phyloP scores from a whole-genome alignment of 208 protist genomes.

The Leishmania guyanensis region DNA sequence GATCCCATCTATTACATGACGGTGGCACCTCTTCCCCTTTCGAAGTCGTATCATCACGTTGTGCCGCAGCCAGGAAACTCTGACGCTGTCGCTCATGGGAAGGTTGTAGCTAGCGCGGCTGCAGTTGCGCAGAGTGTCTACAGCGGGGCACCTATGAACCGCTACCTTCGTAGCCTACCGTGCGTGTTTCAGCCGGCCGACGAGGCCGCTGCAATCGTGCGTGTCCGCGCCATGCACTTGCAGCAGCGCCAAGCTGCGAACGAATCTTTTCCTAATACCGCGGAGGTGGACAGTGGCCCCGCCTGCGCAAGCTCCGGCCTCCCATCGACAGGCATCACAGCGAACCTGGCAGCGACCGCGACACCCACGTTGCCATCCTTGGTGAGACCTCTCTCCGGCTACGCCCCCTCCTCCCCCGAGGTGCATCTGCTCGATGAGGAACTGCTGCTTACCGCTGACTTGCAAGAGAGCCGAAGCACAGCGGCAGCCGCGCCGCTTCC shows the following conservation, averaged over 20 bases:
- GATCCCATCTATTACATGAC: slow-evolving; percentile 29
- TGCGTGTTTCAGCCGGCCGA: slow-evolving; percentile 40
- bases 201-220: slow-evolving; percentile 47
- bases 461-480: neutral
- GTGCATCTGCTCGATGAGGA: neutral
- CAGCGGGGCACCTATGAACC: neutral
- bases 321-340: slow-evolving; percentile 1
- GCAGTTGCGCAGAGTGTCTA: neutral
- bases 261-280: neutral
- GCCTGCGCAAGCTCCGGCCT: neutral
- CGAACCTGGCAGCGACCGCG: neutral
- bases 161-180: slow-evolving; percentile 28
- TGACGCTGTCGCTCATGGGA: neutral
- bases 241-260: slow-evolving; percentile 4
- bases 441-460: neutral
- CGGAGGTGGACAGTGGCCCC: neutral
- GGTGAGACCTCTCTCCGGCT: neutral
- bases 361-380: neutral
- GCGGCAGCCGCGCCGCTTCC: neutral
- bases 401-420: neutral
- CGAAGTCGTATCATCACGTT: slow-evolving; percentile 23
- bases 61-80: slow-evolving; percentile 18
- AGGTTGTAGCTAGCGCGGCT: too few species aligned
- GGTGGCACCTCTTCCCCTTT: slow-evolving; percentile 19
- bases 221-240: slow-evolving; percentile 34